Evolutionary conservation across 371 early-diverging fungal species (phyloP).

Genomic region (Rhizopus delemar): DNA sequence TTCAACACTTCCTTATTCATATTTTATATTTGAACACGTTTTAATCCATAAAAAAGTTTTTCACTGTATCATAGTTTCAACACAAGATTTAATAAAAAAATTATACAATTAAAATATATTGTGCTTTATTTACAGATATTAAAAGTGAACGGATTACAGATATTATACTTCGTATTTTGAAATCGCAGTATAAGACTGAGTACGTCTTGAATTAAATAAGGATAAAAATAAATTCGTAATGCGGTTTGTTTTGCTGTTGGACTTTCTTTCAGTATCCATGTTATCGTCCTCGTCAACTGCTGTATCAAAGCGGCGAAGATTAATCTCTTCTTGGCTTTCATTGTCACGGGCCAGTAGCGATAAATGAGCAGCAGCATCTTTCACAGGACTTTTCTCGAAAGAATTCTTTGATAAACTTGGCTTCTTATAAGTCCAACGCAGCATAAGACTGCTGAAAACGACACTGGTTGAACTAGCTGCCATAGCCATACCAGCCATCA

Average conservation of each 20-base stretch:
- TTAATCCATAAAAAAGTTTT: background rate
- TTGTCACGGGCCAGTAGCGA: background rate
- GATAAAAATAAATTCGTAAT: background rate
- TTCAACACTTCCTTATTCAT: background rate
- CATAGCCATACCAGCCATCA: conserved; percentile 92
- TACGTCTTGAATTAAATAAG: background rate
- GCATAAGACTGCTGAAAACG: conserved; percentile 80
- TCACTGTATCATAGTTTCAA: too few relatives aligned
- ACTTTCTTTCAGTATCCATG: background rate
- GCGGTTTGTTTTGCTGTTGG: too few relatives aligned
- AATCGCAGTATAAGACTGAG: background rate
- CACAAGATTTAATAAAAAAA: too few relatives aligned
- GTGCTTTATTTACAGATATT: too few relatives aligned
- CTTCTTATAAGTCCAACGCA: conserved; percentile 65
- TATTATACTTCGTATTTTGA: background rate
- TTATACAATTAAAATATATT: too few relatives aligned
- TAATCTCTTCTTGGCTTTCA: background rate
- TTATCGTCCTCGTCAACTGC: background rate
- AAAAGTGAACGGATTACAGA: background rate
- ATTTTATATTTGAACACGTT: background rate
- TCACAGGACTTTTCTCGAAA: background rate
- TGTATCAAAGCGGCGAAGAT: background rate
- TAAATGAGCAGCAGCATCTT: background rate
- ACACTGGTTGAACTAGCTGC: conserved; percentile 90
- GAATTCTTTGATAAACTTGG: conserved; percentile 22